A percentile compares a stretch with the other conserved stretches of the same genome.
Conservation (phyloP, 805 yeast species). For the Brettanomyces naardenensis region DNA sequence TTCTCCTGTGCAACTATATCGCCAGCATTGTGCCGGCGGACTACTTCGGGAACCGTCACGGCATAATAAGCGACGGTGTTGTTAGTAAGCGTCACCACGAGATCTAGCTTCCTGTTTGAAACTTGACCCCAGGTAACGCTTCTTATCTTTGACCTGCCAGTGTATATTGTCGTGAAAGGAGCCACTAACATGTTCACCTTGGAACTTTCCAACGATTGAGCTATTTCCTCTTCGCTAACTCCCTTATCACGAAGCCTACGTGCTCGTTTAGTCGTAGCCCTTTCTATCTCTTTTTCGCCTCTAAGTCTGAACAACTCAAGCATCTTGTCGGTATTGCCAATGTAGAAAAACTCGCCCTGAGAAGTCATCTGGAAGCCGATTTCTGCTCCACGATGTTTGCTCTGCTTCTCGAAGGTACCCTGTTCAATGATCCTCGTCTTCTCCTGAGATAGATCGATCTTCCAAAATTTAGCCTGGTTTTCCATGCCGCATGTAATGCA, state of each 20-base stretch:
- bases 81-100: slow-evolving; percentile 59
- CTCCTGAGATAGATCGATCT: slow-evolving; percentile 45
- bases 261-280: slow-evolving; percentile 69
- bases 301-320: slow-evolving; percentile 76
- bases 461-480: slow-evolving; percentile 81
- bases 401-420: slow-evolving; percentile 68
- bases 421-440: slow-evolving; percentile 38
- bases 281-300: slow-evolving; percentile 65
- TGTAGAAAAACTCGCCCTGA: slow-evolving; percentile 44
- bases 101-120: slow-evolving; percentile 41
- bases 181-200: slow-evolving; percentile 52
- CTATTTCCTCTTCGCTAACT: slow-evolving; percentile 49
- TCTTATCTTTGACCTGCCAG: slow-evolving; percentile 50
- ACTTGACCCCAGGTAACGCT: slow-evolving; percentile 57
- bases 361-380: slow-evolving; percentile 41
- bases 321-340: slow-evolving; percentile 76
- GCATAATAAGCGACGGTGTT: slow-evolving; percentile 69
- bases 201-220: slow-evolving; percentile 37
- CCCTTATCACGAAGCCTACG: slow-evolving; percentile 75
- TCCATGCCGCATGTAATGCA: slow-evolving; percentile 72
- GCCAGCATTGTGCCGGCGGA: slow-evolving; percentile 37
- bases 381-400: slow-evolving; percentile 61
- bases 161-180: slow-evolving; percentile 61
- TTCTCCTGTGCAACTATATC: slow-evolving; percentile 36
- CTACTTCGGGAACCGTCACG: slow-evolving; percentile 47